A percentile compares a stretch with the other conserved stretches of the same genome.
phyloP scores from a whole-genome alignment of 345 rosid genomes.

The Ceriops tagal region DNA sequence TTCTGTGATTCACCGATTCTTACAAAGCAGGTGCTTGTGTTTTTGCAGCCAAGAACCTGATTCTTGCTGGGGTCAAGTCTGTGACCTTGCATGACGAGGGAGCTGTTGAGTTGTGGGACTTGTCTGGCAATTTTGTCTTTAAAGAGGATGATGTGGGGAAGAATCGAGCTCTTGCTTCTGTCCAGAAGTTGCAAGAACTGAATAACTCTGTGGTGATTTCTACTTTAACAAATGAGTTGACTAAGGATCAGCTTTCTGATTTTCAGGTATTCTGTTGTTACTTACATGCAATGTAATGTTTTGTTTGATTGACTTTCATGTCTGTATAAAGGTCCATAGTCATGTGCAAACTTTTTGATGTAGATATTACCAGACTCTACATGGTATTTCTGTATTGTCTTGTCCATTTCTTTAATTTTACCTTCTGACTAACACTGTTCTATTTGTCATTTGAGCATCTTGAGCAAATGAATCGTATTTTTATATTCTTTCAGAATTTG shows the following conservation, averaged over 20 bases:
- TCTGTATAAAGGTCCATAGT: too few species aligned
- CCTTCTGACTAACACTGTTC: too few species aligned
- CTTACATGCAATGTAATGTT: not conserved
- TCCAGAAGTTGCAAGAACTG: constrained; percentile 26
- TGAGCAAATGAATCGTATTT: too few species aligned
- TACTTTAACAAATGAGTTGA: constrained; percentile 29
- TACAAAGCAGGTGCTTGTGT: not conserved
- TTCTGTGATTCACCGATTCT: too few species aligned
- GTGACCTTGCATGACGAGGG: constrained; percentile 23
- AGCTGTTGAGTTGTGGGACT: constrained; percentile 23
- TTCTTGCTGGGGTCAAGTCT: constrained; percentile 41
- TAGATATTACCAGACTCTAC: too few species aligned
- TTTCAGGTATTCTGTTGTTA: constrained; percentile 54
- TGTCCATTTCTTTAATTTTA: too few species aligned
- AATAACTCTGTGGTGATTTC: constrained; percentile 20
- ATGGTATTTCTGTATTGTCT: too few species aligned
- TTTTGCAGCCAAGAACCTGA: constrained; percentile 82
- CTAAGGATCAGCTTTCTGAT: constrained; percentile 68
- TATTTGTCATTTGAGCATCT: too few species aligned
- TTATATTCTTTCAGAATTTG: too few species aligned
- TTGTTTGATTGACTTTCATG: not conserved
- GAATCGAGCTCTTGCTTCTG: constrained; percentile 25
- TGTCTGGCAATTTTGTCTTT: constrained; percentile 25
- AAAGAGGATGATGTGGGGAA: constrained; percentile 22
- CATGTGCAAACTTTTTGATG: too few species aligned